These are phyloP conservation scores for Syzygium aromaticum DNA, from an alignment of 345 rosid genomes.

Conservation along the genomic window DNA sequence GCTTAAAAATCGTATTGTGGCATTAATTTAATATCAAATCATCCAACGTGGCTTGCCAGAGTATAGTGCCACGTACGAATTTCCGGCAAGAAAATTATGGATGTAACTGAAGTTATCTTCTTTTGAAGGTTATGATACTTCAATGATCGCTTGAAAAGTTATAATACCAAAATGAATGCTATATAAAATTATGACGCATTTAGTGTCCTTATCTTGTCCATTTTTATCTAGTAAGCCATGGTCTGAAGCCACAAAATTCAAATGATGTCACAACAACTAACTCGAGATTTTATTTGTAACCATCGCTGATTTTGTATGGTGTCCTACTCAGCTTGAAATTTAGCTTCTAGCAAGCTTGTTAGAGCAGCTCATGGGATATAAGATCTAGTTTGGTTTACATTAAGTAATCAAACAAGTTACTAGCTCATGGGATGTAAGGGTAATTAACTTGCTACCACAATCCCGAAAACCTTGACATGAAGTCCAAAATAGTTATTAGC, in stretches of 20 bases:
- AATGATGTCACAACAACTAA: not conserved
- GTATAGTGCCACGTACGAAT: not conserved
- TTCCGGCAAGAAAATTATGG: not conserved
- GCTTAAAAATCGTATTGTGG: not conserved
- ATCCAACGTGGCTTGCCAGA: not conserved
- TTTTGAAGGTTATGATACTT: not conserved
- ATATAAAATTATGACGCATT: not conserved
- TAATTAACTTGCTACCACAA: not conserved
- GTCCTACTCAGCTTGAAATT: not conserved
- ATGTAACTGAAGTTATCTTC: not conserved
- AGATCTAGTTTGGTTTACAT: not conserved
- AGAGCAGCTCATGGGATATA: not conserved
- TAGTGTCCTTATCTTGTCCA: not conserved
- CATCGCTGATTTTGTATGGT: not conserved
- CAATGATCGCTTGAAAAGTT: not conserved
- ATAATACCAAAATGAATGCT: rapidly evolving
- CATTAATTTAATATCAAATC: not conserved
- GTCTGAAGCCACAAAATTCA: not conserved
- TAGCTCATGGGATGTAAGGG: not conserved
- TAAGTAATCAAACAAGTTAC: not conserved
- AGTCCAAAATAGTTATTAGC: no score
- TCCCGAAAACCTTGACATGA: not conserved
- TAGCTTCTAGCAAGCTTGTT: not conserved
- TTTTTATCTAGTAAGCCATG: not conserved
- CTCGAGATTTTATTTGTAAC: not conserved